phyloP scores from a whole-genome alignment of 2,329 filamentous ascomycete species.

The Alternaria sp. region DNA sequence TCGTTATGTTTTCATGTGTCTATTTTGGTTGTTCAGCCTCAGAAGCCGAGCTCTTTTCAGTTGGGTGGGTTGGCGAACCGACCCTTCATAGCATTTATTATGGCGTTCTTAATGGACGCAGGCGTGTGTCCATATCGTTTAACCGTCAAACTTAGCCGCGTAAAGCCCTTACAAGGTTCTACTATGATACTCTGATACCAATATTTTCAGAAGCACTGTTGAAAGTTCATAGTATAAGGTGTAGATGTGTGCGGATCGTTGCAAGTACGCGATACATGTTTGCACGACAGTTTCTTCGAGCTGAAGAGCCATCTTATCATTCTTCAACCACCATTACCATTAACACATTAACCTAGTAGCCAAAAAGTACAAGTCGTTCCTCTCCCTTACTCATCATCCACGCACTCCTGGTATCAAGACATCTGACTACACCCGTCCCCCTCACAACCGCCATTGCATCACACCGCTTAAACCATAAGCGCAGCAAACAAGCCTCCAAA shows the following conservation, averaged over 20 bases:
- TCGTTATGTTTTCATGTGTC: neutral
- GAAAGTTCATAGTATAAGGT: fast-evolving
- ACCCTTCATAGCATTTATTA: neutral
- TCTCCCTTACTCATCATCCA: neutral
- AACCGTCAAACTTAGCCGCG: neutral
- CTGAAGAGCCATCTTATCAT: neutral
- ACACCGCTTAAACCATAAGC: neutral
- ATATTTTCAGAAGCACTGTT: neutral
- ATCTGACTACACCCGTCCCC: fast-evolving
- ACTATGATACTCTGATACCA: neutral
- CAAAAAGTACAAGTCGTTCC: neutral
- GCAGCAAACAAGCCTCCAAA: neutral
- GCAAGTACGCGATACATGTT: neutral
- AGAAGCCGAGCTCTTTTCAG: neutral
- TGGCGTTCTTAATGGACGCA: neutral
- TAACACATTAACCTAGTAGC: neutral
- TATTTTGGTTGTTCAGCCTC: neutral
- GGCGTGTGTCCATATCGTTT: neutral
- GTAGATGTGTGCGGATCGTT: neutral
- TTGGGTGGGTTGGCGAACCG: neutral
- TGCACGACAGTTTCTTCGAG: neutral
- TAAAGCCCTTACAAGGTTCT: neutral
- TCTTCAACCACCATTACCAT: neutral
- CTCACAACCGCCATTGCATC: neutral
- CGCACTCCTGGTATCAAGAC: neutral